Percentiles rank a stretch among this genome's conserved stretches.
Conservation (phyloP, 2,329 filamentous ascomycete species). For the Aspergillus sp. region DNA sequence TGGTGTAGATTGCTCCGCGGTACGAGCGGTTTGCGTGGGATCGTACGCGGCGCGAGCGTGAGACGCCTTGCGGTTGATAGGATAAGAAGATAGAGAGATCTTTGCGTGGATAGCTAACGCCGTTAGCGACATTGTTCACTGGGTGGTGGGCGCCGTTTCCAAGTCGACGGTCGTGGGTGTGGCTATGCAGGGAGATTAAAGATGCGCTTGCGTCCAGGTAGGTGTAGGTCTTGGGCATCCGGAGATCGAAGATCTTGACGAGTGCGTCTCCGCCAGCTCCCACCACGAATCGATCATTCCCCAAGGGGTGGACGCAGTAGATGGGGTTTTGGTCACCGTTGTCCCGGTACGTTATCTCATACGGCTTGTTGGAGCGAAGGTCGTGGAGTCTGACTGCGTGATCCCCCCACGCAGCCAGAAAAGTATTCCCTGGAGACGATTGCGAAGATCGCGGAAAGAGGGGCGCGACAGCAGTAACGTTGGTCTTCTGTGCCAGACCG, state of each 20-base stretch:
- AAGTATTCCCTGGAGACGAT: constrained; percentile 47
- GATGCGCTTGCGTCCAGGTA: constrained; percentile 27
- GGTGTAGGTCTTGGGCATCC: constrained; percentile 44
- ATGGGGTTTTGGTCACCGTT: constrained; percentile 58
- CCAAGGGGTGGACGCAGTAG: constrained; percentile 58
- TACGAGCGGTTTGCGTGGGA: constrained; percentile 29
- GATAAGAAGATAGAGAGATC: constrained; percentile 47
- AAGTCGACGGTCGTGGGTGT: background rate
- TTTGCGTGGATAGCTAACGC: constrained; percentile 20
- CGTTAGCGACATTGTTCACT: background rate
- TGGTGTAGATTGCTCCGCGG: constrained; percentile 45
- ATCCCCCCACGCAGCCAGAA: constrained; percentile 61
- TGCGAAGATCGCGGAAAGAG: constrained; percentile 25
- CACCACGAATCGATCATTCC: constrained; percentile 56
- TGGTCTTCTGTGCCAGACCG: constrained; percentile 21
- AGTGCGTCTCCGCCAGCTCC: constrained; percentile 58
- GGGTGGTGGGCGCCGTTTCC: background rate
- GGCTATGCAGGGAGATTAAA: constrained; percentile 1
- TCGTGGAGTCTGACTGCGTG: constrained; percentile 60
- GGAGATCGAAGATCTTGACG: constrained; percentile 63
- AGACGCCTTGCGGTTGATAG: constrained; percentile 19
- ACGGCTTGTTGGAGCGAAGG: constrained; percentile 51
- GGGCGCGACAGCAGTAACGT: constrained; percentile 38
- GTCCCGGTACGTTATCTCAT: constrained; percentile 53
- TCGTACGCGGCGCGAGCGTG: constrained; percentile 11